phyloP scores from a whole-genome alignment of 257 asterid species.

The Solanum pinnatisectum region DNA sequence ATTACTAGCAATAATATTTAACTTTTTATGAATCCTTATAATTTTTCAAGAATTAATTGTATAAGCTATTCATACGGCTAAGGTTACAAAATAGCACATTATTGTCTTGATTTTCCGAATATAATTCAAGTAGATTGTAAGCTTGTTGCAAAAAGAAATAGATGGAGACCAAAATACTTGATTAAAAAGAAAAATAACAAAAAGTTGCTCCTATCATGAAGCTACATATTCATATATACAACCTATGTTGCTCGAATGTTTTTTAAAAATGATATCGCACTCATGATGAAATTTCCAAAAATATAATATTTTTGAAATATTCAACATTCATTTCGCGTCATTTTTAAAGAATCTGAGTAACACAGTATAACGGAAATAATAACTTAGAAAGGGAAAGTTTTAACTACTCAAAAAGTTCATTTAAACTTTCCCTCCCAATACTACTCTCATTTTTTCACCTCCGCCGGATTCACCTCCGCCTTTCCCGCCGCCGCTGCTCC shows the following conservation, averaged over 20 bases:
- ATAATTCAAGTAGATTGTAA: background rate
- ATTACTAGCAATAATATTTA: too few species aligned
- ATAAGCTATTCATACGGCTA: background rate
- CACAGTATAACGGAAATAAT: background rate
- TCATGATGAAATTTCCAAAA: background rate
- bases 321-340: background rate
- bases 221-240: background rate
- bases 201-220: background rate
- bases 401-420: background rate
- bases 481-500: background rate
- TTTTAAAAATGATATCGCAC: background rate
- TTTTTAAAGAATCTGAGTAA: rapidly evolving
- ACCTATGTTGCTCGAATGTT: background rate
- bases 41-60: background rate
- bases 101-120: background rate
- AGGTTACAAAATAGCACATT: background rate
- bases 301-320: background rate
- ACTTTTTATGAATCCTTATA: too few species aligned
- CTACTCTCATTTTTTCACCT: background rate
- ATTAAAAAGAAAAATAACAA: background rate
- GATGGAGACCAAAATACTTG: background rate
- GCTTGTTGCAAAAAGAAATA: background rate
- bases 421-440: background rate
- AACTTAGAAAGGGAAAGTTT: background rate
- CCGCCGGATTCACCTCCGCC: background rate